Percentiles rank a stretch among this genome's conserved stretches.
Evolutionary conservation across 1,139 yeast species (phyloP).

Genomic region (Suhomyces bribrorum): DNA sequence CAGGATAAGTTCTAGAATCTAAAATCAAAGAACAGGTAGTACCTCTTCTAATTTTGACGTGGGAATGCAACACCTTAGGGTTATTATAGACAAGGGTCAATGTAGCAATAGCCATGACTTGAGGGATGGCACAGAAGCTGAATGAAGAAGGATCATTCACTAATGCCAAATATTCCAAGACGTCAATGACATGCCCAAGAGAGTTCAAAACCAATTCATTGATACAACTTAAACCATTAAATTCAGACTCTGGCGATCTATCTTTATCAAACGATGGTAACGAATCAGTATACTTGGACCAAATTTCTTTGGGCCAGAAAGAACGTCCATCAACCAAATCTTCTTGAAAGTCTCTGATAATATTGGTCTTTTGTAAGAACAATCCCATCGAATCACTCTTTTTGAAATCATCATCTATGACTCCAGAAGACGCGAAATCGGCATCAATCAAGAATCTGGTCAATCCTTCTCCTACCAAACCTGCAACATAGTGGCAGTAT

Average conservation of each 20-base stretch:
- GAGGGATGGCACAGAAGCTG: conserved; percentile 95
- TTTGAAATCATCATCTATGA: conserved; percentile 51
- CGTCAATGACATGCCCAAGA: conserved; percentile 74
- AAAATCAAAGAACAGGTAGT: conserved; percentile 78
- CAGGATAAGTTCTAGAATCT: conserved; percentile 70
- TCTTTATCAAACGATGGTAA: conserved; percentile 58
- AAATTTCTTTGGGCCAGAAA: conserved; percentile 94
- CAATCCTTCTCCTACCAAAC: conserved; percentile 94
- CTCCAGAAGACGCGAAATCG: conserved; percentile 55
- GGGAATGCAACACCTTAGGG: conserved; percentile 63
- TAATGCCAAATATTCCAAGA: conserved; percentile 71
- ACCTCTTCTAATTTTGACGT: conserved; percentile 93
- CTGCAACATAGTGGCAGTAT: conserved; percentile 97
- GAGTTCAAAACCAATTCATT: conserved; percentile 83
- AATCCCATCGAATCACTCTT: conserved; percentile 90
- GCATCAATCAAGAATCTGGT: conserved; percentile 79
- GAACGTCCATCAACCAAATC: conserved; percentile 90
- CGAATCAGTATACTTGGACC: conserved; percentile 76
- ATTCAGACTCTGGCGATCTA: conserved; percentile 41
- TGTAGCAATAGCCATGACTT: conserved; percentile 97
- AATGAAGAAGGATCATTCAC: conserved; percentile 82
- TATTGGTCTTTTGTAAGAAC: conserved; percentile 91
- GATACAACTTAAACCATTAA: conserved; percentile 68
- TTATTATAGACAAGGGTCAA: conserved; percentile 84
- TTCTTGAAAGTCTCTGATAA: conserved; percentile 92